phyloP scores from a whole-genome alignment of 192 early-diverging fungal genomes.

The Backusella tuberculispora region DNA sequence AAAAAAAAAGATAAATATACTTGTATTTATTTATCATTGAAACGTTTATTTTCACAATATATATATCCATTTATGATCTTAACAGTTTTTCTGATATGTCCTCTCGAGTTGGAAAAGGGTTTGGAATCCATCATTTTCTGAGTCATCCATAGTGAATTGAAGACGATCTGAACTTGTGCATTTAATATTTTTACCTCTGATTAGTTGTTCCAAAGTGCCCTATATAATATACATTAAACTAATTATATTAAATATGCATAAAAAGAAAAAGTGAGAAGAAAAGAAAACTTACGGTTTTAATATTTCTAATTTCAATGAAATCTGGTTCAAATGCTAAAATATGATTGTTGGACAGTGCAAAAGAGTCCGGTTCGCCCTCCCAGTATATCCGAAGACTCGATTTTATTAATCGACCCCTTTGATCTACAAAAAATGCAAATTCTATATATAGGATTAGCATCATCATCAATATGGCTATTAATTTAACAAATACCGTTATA shows the following conservation, averaged over 20 bases:
- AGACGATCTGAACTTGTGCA: conserved; percentile 53
- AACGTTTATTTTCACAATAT: background rate
- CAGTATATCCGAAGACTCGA: conserved; percentile 81
- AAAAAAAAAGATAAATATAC: background rate
- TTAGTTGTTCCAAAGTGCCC: conserved; percentile 59
- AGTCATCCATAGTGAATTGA: conserved; percentile 55
- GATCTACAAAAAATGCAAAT: conserved; percentile 92
- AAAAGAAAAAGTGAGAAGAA: conserved; percentile 49
- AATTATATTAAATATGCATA: background rate
- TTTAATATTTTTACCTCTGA: conserved; percentile 63
- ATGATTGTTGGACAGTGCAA: conserved; percentile 81
- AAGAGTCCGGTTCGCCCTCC: conserved; percentile 84
- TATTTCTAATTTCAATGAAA: conserved; percentile 89
- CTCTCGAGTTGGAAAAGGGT: conserved; percentile 34
- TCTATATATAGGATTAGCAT: conserved; percentile 50
- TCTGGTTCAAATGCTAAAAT: conserved; percentile 88
- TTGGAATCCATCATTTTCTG: conserved; percentile 36
- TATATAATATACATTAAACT: conserved; percentile 16
- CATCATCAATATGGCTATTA: background rate
- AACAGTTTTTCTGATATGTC: background rate
- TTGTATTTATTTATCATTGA: background rate
- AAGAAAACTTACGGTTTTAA: conserved; percentile 67
- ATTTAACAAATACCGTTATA: conserved; percentile 71
- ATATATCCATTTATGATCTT: background rate
- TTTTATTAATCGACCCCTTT: conserved; percentile 75